phyloP scores from a whole-genome alignment of 441 rosid genomes.

The Bruguiera hainesii region DNA sequence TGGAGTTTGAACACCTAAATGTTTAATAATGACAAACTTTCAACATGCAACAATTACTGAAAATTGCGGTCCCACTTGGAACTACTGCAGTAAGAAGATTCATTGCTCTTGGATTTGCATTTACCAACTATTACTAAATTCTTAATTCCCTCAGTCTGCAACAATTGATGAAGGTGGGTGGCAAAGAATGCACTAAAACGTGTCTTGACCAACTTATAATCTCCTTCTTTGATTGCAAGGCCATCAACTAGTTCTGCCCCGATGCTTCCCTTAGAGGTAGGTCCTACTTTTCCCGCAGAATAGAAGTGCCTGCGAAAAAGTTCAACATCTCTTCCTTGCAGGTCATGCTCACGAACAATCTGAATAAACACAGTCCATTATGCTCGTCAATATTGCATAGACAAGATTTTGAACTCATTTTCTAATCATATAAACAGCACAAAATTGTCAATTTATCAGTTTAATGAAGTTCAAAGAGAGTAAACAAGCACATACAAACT shows the following conservation, averaged over 20 bases:
- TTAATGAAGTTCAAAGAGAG: too few species aligned
- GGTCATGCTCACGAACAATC: conserved; percentile 84
- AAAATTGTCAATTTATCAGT: too few species aligned
- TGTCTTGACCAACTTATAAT: conserved; percentile 76
- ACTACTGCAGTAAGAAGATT: not conserved
- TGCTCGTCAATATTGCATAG: not conserved
- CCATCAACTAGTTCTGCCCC: conserved; percentile 76
- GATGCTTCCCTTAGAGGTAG: conserved; percentile 44
- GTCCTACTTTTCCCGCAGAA: conserved; percentile 50
- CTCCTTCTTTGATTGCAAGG: conserved; percentile 61
- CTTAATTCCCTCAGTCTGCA: conserved; percentile 44
- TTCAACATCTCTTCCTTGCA: conserved; percentile 76
- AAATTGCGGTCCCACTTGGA: not conserved
- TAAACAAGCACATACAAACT: too few species aligned
- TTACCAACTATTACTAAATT: conserved; percentile 57
- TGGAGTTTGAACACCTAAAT: conserved; percentile 78
- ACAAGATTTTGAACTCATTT: too few species aligned
- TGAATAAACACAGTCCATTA: conserved; percentile 18
- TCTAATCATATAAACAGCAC: too few species aligned
- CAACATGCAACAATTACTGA: not conserved
- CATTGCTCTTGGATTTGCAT: conserved; percentile 13
- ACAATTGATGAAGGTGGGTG: conserved; percentile 68
- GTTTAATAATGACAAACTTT: conserved; percentile 2
- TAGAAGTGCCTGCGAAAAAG: conserved; percentile 61
- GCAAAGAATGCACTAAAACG: conserved; percentile 83